These are phyloP conservation scores for Stylosanthes scabra DNA, from an alignment of 331 rosid species.

Conservation along the genomic window DNA sequence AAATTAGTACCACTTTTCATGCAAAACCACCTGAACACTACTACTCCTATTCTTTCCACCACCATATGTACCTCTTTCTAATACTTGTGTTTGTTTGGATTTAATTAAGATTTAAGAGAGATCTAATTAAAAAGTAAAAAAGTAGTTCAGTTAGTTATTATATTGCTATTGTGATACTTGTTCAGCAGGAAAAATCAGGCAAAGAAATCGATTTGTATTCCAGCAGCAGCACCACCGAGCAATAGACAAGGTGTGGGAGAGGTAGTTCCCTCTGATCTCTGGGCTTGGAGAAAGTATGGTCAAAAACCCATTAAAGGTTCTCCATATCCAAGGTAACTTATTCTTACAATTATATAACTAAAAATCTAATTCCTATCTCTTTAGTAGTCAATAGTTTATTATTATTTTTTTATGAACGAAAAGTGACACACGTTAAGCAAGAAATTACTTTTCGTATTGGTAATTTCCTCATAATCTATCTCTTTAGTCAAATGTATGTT, in stretches of 20 bases:
- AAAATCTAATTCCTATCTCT: neutral
- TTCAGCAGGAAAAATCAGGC: slow-evolving; percentile 72
- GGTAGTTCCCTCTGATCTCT: slow-evolving; percentile 86
- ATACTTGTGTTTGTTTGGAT: too few relatives aligned
- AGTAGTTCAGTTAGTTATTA: too few relatives aligned
- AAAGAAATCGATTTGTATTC: slow-evolving; percentile 79
- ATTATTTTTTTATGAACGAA: slow-evolving; percentile 4
- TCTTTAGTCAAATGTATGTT: neutral
- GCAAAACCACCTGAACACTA: slow-evolving; percentile 43
- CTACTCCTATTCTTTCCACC: slow-evolving; percentile 16
- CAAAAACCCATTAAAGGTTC: slow-evolving; percentile 95
- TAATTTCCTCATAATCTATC: slow-evolving; percentile 9
- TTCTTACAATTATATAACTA: too few relatives aligned
- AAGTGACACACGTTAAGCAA: neutral
- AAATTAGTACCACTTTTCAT: slow-evolving; percentile 31
- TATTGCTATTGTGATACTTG: neutral
- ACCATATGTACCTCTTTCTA: too few relatives aligned
- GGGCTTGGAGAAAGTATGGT: slow-evolving; percentile 95
- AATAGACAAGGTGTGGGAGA: slow-evolving; percentile 70
- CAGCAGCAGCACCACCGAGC: slow-evolving; percentile 76
- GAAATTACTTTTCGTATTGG: neutral
- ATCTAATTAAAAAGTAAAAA: too few relatives aligned
- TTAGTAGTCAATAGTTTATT: neutral
- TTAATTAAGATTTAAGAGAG: too few relatives aligned
- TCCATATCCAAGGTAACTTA: slow-evolving; percentile 73